Evolutionary conservation across 768 basidiomycete genomes (phyloP).

Genomic region (Sutorius australiensis): DNA sequence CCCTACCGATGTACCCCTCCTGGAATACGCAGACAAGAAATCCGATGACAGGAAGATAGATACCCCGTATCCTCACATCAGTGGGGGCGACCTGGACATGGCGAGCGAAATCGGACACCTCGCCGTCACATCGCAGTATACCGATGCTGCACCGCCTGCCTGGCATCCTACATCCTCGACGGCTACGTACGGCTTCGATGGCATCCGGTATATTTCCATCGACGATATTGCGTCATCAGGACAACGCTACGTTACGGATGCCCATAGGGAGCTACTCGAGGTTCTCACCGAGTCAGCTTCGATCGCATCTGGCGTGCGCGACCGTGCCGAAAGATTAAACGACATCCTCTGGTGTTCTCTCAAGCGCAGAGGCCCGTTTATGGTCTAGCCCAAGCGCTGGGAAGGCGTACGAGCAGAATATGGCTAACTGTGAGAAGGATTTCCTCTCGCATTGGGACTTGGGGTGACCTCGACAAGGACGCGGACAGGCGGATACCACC

Average conservation of each 20-base stretch:
- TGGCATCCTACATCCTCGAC: not conserved
- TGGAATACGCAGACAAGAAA: not conserved
- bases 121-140: not conserved
- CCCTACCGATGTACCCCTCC: not conserved
- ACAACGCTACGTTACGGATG: not conserved
- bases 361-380: no score
- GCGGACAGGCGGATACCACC: no score
- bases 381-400: no score
- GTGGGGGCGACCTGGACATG: slow-evolving; percentile 11
- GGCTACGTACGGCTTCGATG: slow-evolving; percentile 12
- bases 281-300: no score
- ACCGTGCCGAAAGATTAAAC: no score
- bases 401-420: no score
- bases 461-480: no score
- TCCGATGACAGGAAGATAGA: not conserved
- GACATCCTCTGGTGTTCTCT: no score
- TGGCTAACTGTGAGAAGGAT: no score
- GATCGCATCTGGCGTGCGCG: no score
- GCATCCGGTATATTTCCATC: not conserved
- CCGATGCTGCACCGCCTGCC: slow-evolving; percentile 9
- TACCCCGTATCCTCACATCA: slow-evolving; percentile 5
- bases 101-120: slow-evolving; percentile 11
- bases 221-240: slow-evolving; percentile 1
- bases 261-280: not conserved
- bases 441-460: no score